These are phyloP conservation scores for Buddleja alternifolia DNA, from an alignment of 257 asterid species.

Conservation along the genomic window DNA sequence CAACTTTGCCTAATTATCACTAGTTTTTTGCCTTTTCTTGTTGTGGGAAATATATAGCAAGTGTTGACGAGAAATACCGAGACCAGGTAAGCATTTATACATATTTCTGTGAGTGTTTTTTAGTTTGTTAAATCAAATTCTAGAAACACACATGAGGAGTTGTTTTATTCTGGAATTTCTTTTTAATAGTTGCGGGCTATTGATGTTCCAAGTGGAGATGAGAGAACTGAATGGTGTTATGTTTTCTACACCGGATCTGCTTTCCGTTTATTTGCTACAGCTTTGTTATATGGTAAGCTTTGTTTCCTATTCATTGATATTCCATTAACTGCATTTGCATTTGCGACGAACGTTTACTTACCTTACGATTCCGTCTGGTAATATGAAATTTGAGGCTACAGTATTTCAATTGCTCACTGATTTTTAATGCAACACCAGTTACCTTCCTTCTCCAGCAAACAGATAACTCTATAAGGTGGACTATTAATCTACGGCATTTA, in stretches of 20 bases:
- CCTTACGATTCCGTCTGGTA: background rate
- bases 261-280: slow-evolving; percentile 67
- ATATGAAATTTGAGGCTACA: slow-evolving; percentile 2
- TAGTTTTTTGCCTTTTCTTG: background rate
- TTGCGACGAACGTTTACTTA: slow-evolving; percentile 13
- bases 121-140: background rate
- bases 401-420: slow-evolving; percentile 8
- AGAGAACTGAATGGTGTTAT: slow-evolving; percentile 63
- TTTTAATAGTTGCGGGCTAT: slow-evolving; percentile 33
- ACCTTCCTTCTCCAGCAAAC: slow-evolving; percentile 7
- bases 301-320: background rate
- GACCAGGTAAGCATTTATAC: slow-evolving; percentile 51
- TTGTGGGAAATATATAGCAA: slow-evolving; percentile 45
- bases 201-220: slow-evolving; percentile 47
- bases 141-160: background rate
- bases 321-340: slow-evolving; percentile 8
- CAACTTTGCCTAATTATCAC: background rate
- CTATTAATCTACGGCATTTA: background rate
- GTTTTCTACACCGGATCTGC: slow-evolving; percentile 73
- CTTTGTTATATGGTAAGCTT: slow-evolving; percentile 65
- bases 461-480: background rate
- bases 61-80: slow-evolving; percentile 53
- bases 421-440: slow-evolving; percentile 7
- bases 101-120: background rate
- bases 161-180: background rate